phyloP scores from a whole-genome alignment of 352 stramenopile genomes.

The Pythium oligandrum region DNA sequence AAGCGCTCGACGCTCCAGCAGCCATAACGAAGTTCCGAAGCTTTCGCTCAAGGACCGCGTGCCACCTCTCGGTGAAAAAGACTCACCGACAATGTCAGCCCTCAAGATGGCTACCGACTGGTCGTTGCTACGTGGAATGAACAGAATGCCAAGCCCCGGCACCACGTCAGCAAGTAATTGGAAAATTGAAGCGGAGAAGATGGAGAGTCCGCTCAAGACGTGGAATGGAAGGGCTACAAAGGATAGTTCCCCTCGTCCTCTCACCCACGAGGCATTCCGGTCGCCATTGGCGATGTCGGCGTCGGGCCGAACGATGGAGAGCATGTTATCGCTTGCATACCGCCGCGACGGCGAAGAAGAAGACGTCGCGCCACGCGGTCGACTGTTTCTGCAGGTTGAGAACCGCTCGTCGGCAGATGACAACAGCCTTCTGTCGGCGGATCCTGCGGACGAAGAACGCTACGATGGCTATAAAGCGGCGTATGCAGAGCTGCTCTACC shows the following conservation, averaged over 20 bases:
- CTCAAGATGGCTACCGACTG: slow-evolving; percentile 26
- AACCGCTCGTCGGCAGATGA: slow-evolving; percentile 34
- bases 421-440: slow-evolving; percentile 40
- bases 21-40: slow-evolving; percentile 48
- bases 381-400: slow-evolving; percentile 45
- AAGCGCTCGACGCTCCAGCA: slow-evolving; percentile 48
- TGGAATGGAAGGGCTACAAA: slow-evolving; percentile 45
- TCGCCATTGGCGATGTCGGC: slow-evolving; percentile 23
- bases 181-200: slow-evolving; percentile 47
- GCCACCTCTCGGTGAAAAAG: background rate
- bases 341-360: slow-evolving; percentile 14
- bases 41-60: background rate
- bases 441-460: slow-evolving; percentile 43
- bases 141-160: background rate
- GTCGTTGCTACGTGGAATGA: slow-evolving; percentile 13
- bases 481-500: slow-evolving; percentile 80
- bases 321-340: background rate
- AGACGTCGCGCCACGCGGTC: slow-evolving; percentile 33
- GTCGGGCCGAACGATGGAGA: slow-evolving; percentile 7
- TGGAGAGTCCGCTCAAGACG: slow-evolving; percentile 72
- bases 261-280: slow-evolving; percentile 49
- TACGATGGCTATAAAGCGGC: slow-evolving; percentile 82
- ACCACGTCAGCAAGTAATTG: background rate
- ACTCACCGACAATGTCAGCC: background rate
- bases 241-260: slow-evolving; percentile 29